Evolutionary conservation across 2,329 filamentous ascomycete species (phyloP).

Genomic region (Sarocladium oryzae): DNA sequence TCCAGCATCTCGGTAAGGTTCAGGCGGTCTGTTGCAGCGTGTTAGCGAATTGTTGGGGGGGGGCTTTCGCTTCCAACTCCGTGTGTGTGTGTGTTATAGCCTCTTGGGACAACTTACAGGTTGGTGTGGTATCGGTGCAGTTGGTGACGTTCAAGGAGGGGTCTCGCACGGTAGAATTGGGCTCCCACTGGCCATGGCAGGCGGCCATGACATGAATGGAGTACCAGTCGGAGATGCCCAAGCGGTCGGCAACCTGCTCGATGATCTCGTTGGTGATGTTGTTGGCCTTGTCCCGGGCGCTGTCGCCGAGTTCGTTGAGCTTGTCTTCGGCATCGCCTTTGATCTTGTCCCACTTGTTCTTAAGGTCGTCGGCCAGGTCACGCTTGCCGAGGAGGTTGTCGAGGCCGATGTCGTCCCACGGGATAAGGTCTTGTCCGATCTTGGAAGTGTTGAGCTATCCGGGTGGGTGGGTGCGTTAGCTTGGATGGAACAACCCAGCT

Average conservation of each 20-base stretch:
- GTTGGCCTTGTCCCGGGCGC: slow-evolving; percentile 32
- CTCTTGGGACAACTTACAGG: slow-evolving; percentile 29
- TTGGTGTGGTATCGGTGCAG: slow-evolving; percentile 34
- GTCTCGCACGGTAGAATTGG: slow-evolving; percentile 31
- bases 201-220: slow-evolving; percentile 42
- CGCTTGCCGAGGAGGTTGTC: slow-evolving; percentile 9
- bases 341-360: slow-evolving; percentile 23
- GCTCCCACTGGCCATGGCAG: slow-evolving; percentile 40
- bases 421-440: slow-evolving; percentile 28
- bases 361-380: slow-evolving; percentile 18
- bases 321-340: slow-evolving; percentile 29
- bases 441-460: slow-evolving; percentile 34
- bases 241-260: slow-evolving; percentile 32
- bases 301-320: slow-evolving; percentile 32
- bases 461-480: slow-evolving; percentile 9
- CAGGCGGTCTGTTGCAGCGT: slow-evolving; percentile 26
- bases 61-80: too few relatives aligned
- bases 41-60: too few relatives aligned
- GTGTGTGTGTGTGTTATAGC: too few relatives aligned
- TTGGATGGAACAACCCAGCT: not conserved
- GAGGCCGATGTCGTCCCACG: slow-evolving; percentile 2
- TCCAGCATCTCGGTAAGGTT: slow-evolving; percentile 43
- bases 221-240: slow-evolving; percentile 46
- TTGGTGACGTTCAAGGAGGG: slow-evolving; percentile 36
- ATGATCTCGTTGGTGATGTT: slow-evolving; percentile 32